Evolutionary conservation across 371 early-diverging fungal species (phyloP), one percentile per base, ranked within the genome.

Genomic region (Mortierella sp.): DNA sequence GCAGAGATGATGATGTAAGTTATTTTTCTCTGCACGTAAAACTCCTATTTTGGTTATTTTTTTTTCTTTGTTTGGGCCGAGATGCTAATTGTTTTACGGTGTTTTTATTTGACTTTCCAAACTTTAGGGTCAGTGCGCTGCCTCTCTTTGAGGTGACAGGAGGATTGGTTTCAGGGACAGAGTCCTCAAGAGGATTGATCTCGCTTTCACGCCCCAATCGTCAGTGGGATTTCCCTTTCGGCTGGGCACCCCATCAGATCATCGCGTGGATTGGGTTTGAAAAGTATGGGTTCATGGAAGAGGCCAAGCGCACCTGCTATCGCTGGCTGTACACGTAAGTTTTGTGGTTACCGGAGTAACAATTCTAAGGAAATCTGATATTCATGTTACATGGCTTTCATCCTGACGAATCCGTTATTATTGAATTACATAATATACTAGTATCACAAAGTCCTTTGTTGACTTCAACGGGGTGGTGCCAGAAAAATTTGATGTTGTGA

Each of bases 191-290:
- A 0, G 72, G 72, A 1, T 17, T 61, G 15, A 72, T 72, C 41
- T 61, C 72, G 1, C 47, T 72, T 4, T 34, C 97, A 94, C 84
- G 99, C 23, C 98, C 98, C 28, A 94, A 94, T 64, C 90, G 98
- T 41, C 99, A 98, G 70, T 97, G 98, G 98, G 98, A 98, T 71
- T 95, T 90, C 65, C 95, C 94, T 1, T 96, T 89, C 67, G 96
- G 99, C 12, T 97, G 99, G 99, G 97, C 97, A 26, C 99, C 99
- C 47, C 98, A 97, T 80, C 99, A 98, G 79, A 97, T 98, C 48
- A 83, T 98, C 72, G 93, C 97, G 1, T 98, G 99, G 99, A 83
- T 87, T 61, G 97, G 94, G 2, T 84, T 97, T 54, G 88, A 87
- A 60, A 87, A 87, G 59, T 98, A 97, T 80, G 95, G 94, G 6